A percentile compares a stretch with the other conserved stretches of the same genome.
Conservation (phyloP, 345 rosid genomes). For the Sapria himalayana region DNA sequence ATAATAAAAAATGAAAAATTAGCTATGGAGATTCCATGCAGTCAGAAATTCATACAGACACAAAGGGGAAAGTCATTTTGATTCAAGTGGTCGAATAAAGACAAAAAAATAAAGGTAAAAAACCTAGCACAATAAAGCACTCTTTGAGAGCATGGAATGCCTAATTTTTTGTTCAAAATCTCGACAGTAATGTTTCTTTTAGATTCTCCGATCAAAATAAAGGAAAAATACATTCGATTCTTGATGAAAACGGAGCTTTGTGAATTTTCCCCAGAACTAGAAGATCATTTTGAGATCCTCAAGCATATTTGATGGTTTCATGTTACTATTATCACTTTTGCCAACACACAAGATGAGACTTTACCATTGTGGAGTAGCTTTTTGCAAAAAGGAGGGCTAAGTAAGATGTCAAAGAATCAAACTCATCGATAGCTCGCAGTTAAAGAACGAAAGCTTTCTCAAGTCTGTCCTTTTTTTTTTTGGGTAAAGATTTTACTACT, state of each 20-base stretch:
- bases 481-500: too few relatives aligned
- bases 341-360: slow-evolving; percentile 1
- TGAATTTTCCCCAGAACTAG: slow-evolving; percentile 7
- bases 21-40: slow-evolving; percentile 1
- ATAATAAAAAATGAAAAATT: background rate
- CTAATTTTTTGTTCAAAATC: slow-evolving; percentile 3
- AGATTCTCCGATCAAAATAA: background rate
- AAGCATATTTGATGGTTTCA: slow-evolving; percentile 4
- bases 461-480: too few relatives aligned
- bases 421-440: too few relatives aligned
- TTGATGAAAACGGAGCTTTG: slow-evolving; percentile 5
- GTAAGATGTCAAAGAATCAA: too few relatives aligned
- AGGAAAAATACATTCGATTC: slow-evolving; percentile 4
- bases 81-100: background rate
- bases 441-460: too few relatives aligned
- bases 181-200: slow-evolving; percentile 1
- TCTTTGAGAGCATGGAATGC: slow-evolving; percentile 3
- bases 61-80: background rate
- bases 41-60: background rate
- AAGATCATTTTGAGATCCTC: slow-evolving; percentile 6
- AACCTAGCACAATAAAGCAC: background rate
- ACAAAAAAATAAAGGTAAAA: background rate
- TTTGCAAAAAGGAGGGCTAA: background rate
- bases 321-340: slow-evolving; percentile 4
- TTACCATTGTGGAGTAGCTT: background rate